Conservation (phyloP, 1,139 yeast genomes). For the Debaryomyces sp. region DNA sequence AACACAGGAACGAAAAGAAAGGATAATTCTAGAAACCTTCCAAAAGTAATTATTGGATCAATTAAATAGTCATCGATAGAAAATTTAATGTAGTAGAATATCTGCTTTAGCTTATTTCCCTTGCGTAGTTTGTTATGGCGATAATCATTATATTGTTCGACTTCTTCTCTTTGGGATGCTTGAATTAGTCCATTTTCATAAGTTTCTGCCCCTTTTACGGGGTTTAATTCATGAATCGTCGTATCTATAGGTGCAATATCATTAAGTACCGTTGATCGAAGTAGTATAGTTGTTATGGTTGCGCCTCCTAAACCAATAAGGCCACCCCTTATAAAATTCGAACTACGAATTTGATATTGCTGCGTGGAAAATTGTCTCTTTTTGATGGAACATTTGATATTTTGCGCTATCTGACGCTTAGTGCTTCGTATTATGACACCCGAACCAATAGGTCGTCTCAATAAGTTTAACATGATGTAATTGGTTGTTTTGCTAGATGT, state of each 20-base stretch:
- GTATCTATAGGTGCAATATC: slow-evolving; percentile 40
- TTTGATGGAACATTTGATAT: not conserved
- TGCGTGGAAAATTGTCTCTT: slow-evolving; percentile 1
- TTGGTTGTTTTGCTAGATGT: not conserved
- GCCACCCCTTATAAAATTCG: not conserved
- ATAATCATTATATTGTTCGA: slow-evolving; percentile 26
- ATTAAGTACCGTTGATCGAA: slow-evolving; percentile 20
- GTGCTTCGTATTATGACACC: not conserved
- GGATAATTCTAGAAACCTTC: slow-evolving; percentile 70
- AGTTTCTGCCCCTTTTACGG: slow-evolving; percentile 58
- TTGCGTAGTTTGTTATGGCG: slow-evolving; percentile 27
- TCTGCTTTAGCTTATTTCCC: slow-evolving; percentile 28
- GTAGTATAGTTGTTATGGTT: not conserved
- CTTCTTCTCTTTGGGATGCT: slow-evolving; percentile 61
- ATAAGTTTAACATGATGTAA: slow-evolving; percentile 1
- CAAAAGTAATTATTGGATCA: slow-evolving; percentile 70
- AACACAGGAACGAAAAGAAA: slow-evolving; percentile 72
- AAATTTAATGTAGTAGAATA: slow-evolving; percentile 41
- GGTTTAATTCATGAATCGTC: slow-evolving; percentile 39
- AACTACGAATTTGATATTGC: not conserved
- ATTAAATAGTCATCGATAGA: slow-evolving; percentile 52
- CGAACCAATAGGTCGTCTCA: not conserved
- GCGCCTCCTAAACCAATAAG: slow-evolving; percentile 5
- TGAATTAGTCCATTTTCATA: slow-evolving; percentile 66
- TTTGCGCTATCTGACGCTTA: not conserved